Base-by-base conservation (phyloP, 768 basidiomycete species). In the Amanita phalloides region DNA sequence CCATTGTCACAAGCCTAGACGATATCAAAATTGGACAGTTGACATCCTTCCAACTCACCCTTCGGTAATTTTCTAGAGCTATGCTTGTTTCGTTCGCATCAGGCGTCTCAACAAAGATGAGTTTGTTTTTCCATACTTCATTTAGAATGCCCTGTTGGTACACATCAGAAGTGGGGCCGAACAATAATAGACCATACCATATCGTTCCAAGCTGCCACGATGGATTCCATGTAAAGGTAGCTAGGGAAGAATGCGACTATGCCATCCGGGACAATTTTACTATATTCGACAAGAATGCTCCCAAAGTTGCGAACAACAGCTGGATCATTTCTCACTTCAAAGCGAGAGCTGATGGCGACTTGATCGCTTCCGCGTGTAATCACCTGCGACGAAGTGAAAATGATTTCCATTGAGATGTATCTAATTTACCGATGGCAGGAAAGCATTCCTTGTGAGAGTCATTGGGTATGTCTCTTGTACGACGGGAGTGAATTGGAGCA, bases 131-230 rank as follows among this genome's bases (percentile, higher is more conserved):
- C 93, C 96, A 97, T 14, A 97, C 96, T 74, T 99, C 94, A 62
- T 94, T 97, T 55, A 99, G 72, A 58, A 99, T 98, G 37, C 95
- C 95, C 96, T 99, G 61, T 26, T 33, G 42, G 26, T 1, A 35
- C 20, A 33, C 26, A 28, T 45, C 11, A 42, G 13, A 17, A 6
- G 14, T 49, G 43, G 21, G 25, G 17, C 43, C 38, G 41, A 35
- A 51, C 28, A 43, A 46, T 33, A 20, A 45, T 43, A 69, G 7
- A 49, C n/a, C 85, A 48, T 64, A 94, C 96, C 96, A 99, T 99
- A 66, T 99, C 96, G 62, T 98, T 97, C 96, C 96, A 99, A n/a
- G 96, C 96, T 2, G 93, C 92, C 9, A 98, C 96, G 54, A 99
- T 99, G 21, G 90, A 93, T 67, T 99, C 96, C 96, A 99, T 99